These are phyloP conservation scores for Cenchrus purpureus DNA, from an alignment of 176 grass and related monocot genomes.

Conservation along the genomic window DNA sequence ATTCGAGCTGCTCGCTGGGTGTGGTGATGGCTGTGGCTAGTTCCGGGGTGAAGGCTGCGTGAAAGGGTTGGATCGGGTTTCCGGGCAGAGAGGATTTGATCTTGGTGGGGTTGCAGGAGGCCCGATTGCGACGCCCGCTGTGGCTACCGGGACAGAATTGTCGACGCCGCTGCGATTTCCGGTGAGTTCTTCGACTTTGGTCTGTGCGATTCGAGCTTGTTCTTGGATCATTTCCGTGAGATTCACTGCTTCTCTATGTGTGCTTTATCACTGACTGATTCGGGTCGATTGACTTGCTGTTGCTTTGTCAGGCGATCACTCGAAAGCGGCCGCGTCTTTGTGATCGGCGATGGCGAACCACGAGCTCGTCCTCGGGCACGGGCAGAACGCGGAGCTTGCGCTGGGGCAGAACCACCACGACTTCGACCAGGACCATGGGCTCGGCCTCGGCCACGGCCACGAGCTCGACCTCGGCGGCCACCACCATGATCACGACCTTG, in stretches of 20 bases:
- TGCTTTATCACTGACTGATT: not conserved
- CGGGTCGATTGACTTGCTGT: not conserved
- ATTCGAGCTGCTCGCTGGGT: not conserved
- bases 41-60: not conserved
- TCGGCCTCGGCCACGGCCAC: constrained; percentile 56
- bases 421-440: constrained; percentile 57
- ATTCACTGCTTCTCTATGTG: not conserved
- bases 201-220: not conserved
- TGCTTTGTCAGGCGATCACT: constrained; percentile 13
- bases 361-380: constrained; percentile 84
- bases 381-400: constrained; percentile 75
- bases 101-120: not conserved
- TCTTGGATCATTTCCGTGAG: not conserved
- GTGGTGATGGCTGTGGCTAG: not conserved
- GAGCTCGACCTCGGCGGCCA: constrained; percentile 62
- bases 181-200: not conserved
- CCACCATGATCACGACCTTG: constrained; percentile 61
- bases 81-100: not conserved
- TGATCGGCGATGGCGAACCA: constrained; percentile 75
- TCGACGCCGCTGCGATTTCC: not conserved
- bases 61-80: not conserved
- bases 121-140: not conserved
- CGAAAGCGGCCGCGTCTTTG: not conserved
- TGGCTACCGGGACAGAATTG: not conserved
- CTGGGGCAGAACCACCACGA: constrained; percentile 80